Evolutionary conservation across 2,329 filamentous ascomycete genomes (phyloP).

Genomic region (Fusarium mundagurra): DNA sequence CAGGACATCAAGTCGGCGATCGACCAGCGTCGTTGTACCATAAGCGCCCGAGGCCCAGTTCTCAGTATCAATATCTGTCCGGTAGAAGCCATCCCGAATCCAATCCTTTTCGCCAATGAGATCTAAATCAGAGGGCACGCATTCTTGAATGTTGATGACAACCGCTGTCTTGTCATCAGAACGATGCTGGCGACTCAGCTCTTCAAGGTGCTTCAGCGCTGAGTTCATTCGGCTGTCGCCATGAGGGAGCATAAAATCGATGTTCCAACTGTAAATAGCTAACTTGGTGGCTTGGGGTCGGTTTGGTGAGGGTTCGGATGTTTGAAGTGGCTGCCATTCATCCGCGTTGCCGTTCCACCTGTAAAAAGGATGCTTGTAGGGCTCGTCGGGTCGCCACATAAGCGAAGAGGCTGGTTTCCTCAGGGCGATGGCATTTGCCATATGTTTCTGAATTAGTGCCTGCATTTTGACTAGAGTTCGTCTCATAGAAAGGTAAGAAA

Average conservation of each 20-base stretch:
- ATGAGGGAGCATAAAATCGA: constrained; percentile 50
- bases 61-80: constrained; percentile 56
- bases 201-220: constrained; percentile 44
- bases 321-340: not conserved
- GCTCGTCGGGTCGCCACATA: not conserved
- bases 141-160: constrained; percentile 64
- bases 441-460: not conserved
- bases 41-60: constrained; percentile 59
- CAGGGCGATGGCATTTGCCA: not conserved
- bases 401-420: not conserved
- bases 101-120: constrained; percentile 56
- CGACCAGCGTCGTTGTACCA: constrained; percentile 63
- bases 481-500: not conserved
- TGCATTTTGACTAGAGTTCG: not conserved
- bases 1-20: constrained; percentile 55
- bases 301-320: rapidly evolving
- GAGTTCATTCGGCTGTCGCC: constrained; percentile 46
- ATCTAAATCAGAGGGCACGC: constrained; percentile 55
- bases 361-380: not conserved
- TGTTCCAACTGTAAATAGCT: constrained; percentile 49
- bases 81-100: constrained; percentile 57
- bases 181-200: constrained; percentile 2
- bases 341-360: not conserved
- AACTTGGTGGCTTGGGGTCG: constrained; percentile 32
- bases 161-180: constrained; percentile 35